phyloP scores from a whole-genome alignment of 352 stramenopile genomes.

The Phytophthora pisi region DNA sequence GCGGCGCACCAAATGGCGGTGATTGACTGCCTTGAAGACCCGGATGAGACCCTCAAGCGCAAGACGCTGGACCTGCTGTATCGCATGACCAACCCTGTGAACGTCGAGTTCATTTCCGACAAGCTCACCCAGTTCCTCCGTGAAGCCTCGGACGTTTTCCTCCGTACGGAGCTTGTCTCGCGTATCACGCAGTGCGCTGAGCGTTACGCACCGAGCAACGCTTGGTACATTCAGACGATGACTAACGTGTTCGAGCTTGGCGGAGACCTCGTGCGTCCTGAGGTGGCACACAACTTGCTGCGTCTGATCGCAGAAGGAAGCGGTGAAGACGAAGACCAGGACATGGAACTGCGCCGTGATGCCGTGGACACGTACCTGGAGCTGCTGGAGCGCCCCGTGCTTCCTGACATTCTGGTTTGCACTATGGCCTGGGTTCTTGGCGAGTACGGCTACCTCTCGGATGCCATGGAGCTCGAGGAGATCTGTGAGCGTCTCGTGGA shows the following conservation, averaged over 20 bases:
- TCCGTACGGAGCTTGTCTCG: slow-evolving; percentile 96
- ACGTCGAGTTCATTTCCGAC: slow-evolving; percentile 99
- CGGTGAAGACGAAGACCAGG: slow-evolving; percentile 96
- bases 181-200: slow-evolving; percentile 98
- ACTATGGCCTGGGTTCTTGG: slow-evolving; percentile 99
- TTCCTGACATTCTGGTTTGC: slow-evolving; percentile 96
- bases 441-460: slow-evolving; percentile 98
- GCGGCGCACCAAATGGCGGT: slow-evolving; percentile 99
- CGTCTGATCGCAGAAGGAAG: slow-evolving; percentile 97
- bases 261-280: slow-evolving; percentile 97
- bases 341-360: slow-evolving; percentile 96
- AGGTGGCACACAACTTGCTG: slow-evolving; percentile 98
- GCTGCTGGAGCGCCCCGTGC: slow-evolving; percentile 94
- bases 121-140: slow-evolving; percentile 97
- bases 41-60: slow-evolving; percentile 99
- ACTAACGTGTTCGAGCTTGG: slow-evolving; percentile 96
- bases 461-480: slow-evolving; percentile 92
- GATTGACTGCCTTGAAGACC: slow-evolving; percentile 99
- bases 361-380: slow-evolving; percentile 97
- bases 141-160: slow-evolving; percentile 96
- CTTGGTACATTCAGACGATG: slow-evolving; percentile 99
- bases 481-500: slow-evolving; percentile 96
- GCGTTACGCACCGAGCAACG: slow-evolving; percentile 96
- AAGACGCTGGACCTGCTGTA: slow-evolving; percentile 98
- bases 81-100: slow-evolving; percentile 99